Evolutionary conservation across 768 basidiomycete species (phyloP).

Genomic region (Pleurotus ostreatus): DNA sequence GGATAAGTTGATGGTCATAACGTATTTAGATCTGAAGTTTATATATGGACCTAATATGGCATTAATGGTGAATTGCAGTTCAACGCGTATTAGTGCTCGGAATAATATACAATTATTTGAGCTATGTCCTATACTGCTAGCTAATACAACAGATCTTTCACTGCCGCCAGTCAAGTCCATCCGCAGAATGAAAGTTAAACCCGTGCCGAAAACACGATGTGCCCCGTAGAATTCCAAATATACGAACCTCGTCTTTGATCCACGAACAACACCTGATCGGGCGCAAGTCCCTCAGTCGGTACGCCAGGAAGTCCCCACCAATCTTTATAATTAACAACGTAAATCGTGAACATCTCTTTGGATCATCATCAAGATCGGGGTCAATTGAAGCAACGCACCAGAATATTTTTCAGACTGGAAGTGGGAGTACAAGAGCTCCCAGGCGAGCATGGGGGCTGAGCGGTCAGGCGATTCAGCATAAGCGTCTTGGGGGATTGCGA

Average conservation of each 20-base stretch:
- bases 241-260: background rate
- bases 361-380: background rate
- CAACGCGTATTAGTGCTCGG: background rate
- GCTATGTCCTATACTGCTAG: background rate
- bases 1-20: background rate
- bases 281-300: background rate
- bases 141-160: too few species aligned
- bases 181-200: background rate
- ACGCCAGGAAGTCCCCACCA: slow-evolving; percentile 3
- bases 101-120: background rate
- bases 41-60: background rate
- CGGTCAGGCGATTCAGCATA: background rate
- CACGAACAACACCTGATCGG: background rate
- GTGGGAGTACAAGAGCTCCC: slow-evolving; percentile 9
- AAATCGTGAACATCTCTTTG: background rate
- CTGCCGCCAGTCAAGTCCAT: too few species aligned
- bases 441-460: background rate
- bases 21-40: background rate
- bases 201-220: background rate
- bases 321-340: background rate
- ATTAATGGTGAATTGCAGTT: background rate
- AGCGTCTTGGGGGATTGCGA: background rate
- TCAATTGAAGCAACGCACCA: background rate
- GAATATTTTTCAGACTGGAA: slow-evolving; percentile 9
- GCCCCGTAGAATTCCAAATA: background rate